Evolutionary conservation across 768 basidiomycete genomes (phyloP), one percentile per base, ranked within the genome.

Genomic region (Boletellus emodensis): DNA sequence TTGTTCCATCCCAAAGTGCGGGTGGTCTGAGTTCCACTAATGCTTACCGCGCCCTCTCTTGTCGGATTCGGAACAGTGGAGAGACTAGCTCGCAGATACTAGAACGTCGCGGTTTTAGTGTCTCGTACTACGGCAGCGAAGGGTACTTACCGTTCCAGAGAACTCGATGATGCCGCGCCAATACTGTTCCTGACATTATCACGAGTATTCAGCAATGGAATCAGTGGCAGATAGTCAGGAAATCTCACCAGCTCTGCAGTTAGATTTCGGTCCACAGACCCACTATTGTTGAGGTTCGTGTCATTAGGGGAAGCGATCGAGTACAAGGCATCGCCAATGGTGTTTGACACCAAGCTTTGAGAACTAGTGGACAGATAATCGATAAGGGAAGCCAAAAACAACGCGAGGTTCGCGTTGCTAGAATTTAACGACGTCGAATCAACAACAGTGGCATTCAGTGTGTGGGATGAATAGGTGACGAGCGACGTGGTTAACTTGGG

Each of bases 321-420:
- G 33, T 54, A 58, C 12, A 63, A 17, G 15, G 55, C 55, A 37
- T 62, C 61, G 2, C 58, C 61, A 10, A 63, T 48, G 0, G 53
- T 11, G 12, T 62, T 62, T 1, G 50, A 32, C 6, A 38, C 35
- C 39, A 60, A 34, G 6, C 58, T 40, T 18, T 63, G 61, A 5
- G 58, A 24, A 4, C 35, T 54, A 26, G 18, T 36, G 7, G 48
- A 30, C 11, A 57, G 58, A 22, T 51, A 46, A 12, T 44, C 36
- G 10, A 38, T 22, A 13, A 38, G n/a, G 6, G 36, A 37, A 18
- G 40, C 40, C 40, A 48, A n/a, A 22, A 34, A 48, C 32, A 40
- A 14, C 14, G 40, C 7, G 8, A 48, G 39, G 33, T 35, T 35
- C 22, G 39, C 1, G 13, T 41, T 35, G 33, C 3, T 24, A 30